Evolutionary conservation across 1,284 basidiomycete genomes (phyloP), one percentile per base, ranked within the genome.

Genomic region (Sanguinoderma infundibulare): DNA sequence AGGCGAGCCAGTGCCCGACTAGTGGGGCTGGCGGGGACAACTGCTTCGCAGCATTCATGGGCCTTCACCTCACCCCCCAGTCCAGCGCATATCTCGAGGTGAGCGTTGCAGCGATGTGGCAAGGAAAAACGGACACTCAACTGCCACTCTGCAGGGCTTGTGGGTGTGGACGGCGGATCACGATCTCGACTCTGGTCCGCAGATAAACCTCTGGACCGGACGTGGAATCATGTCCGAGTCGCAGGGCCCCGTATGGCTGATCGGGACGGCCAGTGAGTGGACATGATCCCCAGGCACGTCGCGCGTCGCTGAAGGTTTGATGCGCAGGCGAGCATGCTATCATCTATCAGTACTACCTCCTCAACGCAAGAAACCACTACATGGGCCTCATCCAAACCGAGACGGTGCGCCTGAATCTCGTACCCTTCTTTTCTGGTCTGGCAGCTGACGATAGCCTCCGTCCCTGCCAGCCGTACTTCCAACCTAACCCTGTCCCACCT

Each of bases 91-190:
- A 87, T 69, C 75, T 86, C 50, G 83, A 87, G 78, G 87, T 85
- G 60, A 17, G 52, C 39, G 15, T 79, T 81, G 6, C 15, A 12
- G 17, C 3, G 14, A 4, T 10, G 7, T 12, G 3, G 6, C 7
- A 2, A 1, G 30, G 62, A 68, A 60, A 2, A 9, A 3, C 34
- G 15, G 42, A 9, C 44, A 1, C 8, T 40, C 44, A 55, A 38
- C 52, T 17, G 6, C 35, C 14, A n/a, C 3, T 8, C 2, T 30
- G 14, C 54, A 74, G 72, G 73, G 73, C 36, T 69, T 72, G 8
- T 93, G 91, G 91, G 78, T 91, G 9, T 95, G 92, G 93, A 80
- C 85, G 24, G 91, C 91, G 5, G 91, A 94, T 68, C 92, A 94
- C 66, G 86, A 90, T 59, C 77, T 90, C 17, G 87, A 90, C 66